phyloP scores from a whole-genome alignment of 2,329 filamentous ascomycete genomes.

The Sclerotinia subarctica region DNA sequence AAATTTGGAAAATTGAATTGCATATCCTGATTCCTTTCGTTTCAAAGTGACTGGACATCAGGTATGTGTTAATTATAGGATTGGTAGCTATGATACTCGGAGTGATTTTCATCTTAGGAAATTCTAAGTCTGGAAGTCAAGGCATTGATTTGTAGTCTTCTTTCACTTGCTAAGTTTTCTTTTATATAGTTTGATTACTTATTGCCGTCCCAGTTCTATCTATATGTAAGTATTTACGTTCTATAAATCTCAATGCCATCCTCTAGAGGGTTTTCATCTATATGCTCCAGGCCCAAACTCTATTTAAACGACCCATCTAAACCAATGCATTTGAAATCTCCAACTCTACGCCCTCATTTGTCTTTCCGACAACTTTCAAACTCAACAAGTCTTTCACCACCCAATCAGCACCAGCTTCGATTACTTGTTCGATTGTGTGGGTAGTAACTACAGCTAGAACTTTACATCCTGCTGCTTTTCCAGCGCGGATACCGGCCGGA shows the following conservation, averaged over 20 bases:
- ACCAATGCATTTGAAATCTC: slow-evolving; percentile 33
- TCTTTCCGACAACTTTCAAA: slow-evolving; percentile 49
- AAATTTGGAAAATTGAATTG: too few relatives aligned
- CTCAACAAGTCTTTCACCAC: slow-evolving; percentile 64
- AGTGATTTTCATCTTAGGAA: too few relatives aligned
- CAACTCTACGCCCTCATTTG: slow-evolving; percentile 42
- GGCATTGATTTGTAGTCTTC: too few relatives aligned
- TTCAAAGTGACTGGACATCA: too few relatives aligned
- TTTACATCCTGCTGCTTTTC: slow-evolving; percentile 68
- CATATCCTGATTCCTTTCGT: too few relatives aligned
- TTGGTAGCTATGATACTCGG: too few relatives aligned
- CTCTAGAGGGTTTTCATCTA: background rate
- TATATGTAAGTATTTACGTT: too few relatives aligned
- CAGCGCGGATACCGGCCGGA: slow-evolving; percentile 63
- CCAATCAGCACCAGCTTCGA: slow-evolving; percentile 65
- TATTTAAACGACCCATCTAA: background rate
- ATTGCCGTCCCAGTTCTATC: too few relatives aligned
- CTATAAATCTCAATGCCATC: background rate
- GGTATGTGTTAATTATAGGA: too few relatives aligned
- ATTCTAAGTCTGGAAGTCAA: too few relatives aligned
- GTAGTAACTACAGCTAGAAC: slow-evolving; percentile 65
- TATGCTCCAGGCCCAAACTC: background rate
- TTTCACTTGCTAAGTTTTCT: too few relatives aligned
- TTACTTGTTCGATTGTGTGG: slow-evolving; percentile 57
- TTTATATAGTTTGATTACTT: too few relatives aligned